These are phyloP conservation scores for Myxozyma melibiosi DNA, from an alignment of 805 yeast genomes.

Conservation along the genomic window DNA sequence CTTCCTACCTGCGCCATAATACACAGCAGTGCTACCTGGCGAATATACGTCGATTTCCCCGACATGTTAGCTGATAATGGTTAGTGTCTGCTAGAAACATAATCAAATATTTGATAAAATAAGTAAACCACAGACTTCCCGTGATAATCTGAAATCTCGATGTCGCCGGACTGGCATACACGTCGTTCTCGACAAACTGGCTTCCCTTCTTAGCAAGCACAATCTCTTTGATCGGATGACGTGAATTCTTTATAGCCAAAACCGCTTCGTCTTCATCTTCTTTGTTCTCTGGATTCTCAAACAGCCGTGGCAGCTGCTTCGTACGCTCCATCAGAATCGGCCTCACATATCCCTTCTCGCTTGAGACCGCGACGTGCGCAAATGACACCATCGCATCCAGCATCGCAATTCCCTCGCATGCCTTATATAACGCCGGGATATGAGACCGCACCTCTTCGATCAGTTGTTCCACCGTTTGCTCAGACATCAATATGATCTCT, in stretches of 20 bases:
- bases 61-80: conserved; percentile 64
- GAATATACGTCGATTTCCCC: conserved; percentile 61
- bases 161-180: conserved; percentile 41
- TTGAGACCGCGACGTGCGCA: conserved; percentile 32
- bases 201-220: conserved; percentile 28
- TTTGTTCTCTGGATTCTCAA: no score
- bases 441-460: conserved; percentile 38
- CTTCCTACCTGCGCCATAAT: conserved; percentile 64
- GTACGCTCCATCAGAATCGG: conserved; percentile 9
- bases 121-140: conserved; percentile 41
- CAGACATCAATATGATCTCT: conserved; percentile 50
- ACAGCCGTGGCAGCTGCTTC: background rate
- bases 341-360: conserved; percentile 20
- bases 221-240: conserved; percentile 51
- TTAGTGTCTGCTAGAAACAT: no score
- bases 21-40: conserved; percentile 52
- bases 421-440: conserved; percentile 46
- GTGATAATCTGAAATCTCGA: conserved; percentile 55
- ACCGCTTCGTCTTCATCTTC: conserved; percentile 6
- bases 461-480: conserved; percentile 44
- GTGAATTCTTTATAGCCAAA: conserved; percentile 40
- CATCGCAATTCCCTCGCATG: conserved; percentile 49
- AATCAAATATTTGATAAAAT: background rate
- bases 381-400: conserved; percentile 45
- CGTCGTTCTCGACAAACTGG: conserved; percentile 47